A percentile compares a stretch with the other conserved stretches of the same genome.
Conservation (phyloP, 352 stramenopile species). For the Globisporangium apiculatum region DNA sequence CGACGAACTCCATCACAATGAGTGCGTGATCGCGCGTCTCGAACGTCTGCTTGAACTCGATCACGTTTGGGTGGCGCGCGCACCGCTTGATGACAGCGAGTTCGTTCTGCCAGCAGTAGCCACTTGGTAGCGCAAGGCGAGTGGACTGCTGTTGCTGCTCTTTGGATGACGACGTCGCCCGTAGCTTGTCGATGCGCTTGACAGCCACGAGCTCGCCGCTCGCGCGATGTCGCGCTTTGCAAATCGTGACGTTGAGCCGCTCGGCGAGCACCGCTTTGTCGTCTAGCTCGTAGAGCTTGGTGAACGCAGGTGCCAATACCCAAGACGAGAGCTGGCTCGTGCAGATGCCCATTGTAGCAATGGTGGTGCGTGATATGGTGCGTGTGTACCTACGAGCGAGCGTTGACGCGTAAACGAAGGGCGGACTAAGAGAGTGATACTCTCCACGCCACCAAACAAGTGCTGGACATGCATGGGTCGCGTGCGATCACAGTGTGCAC, state of each 20-base stretch:
- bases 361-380: too few relatives aligned
- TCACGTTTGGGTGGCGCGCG: slow-evolving; percentile 51
- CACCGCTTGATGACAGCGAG: slow-evolving; percentile 34
- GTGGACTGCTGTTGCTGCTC: slow-evolving; percentile 3
- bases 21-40: slow-evolving; percentile 43
- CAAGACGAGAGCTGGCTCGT: slow-evolving; percentile 18
- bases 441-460: not conserved
- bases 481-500: too few relatives aligned
- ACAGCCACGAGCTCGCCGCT: slow-evolving; percentile 34
- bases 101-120: slow-evolving; percentile 37
- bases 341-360: slow-evolving; percentile 34
- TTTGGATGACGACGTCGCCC: not conserved
- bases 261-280: slow-evolving; percentile 34
- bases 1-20: slow-evolving; percentile 52
- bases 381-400: not conserved
- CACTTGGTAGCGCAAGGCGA: not conserved
- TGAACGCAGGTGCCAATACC: slow-evolving; percentile 16
- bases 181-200: slow-evolving; percentile 55
- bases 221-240: slow-evolving; percentile 27
- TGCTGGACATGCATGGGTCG: too few relatives aligned
- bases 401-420: not conserved
- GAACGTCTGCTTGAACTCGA: slow-evolving; percentile 41
- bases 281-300: slow-evolving; percentile 35
- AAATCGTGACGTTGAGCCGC: slow-evolving; percentile 42
- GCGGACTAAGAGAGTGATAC: not conserved